Evolutionary conservation across 371 early-diverging fungal genomes (phyloP), one percentile per base, ranked within the genome.

Genomic region (Rhizopus sp.): DNA sequence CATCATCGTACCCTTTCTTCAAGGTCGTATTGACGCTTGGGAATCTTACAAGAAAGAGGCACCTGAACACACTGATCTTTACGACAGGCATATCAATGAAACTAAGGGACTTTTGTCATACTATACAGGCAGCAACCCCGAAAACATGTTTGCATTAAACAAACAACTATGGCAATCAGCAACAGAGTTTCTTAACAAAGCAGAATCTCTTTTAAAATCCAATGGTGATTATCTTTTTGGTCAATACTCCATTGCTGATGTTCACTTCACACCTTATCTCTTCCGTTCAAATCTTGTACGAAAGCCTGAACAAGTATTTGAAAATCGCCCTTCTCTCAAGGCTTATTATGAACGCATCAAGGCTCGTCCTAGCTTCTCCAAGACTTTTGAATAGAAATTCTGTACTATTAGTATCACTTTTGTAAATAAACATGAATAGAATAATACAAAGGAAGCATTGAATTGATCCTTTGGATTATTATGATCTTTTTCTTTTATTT

Each of bases 201-300:
- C 56, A 4, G 73, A 73, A 37, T n/a, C 44, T 3, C 29, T 57
- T 5, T 53, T 73, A 15, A 32, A 51, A 10, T n/a, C 47, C 2
- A 23, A 40, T 33, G 68, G 70, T 10, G 60, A 62, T 12, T 73
- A 60, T 56, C 50, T 73, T 8, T 62, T 65, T 51, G 73, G 66
- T 33, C 37, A 55, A 0, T 70, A 73, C 33, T 60, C 70, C 9
- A 55, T 70, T 15, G 73, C 70, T 15, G 73, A 73, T 42, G 38
- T 69, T 10, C 73, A 73, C 16, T 59, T 73, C 29, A 70, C 70
- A 4, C 53, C 70, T 50, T 65, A 63, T 55, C 57, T 73, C 44
- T 53, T 41, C 39, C 63, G 70, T 40, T 31, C 30, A n/a, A 55
- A 61, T 10, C 30, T 64, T 12, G 58, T 63, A n/a, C 63, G 65